Conservation (phyloP, 2,329 filamentous ascomycete genomes). For the Penicillium sp. region DNA sequence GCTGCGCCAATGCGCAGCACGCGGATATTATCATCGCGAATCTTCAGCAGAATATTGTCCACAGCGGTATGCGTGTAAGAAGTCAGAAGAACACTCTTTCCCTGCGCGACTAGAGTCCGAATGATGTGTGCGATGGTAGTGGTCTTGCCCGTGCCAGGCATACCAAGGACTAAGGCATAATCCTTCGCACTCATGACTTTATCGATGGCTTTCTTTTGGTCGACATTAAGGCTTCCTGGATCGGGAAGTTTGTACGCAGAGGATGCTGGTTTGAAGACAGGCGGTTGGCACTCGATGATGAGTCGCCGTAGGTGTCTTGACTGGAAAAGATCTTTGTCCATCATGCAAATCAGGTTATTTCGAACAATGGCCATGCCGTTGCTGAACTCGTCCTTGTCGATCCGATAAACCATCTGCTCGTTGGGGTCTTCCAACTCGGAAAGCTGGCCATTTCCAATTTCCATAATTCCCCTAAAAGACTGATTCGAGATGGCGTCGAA, state of each 20-base stretch:
- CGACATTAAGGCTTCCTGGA: constrained; percentile 70
- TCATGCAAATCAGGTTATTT: constrained; percentile 90
- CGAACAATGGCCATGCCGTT: constrained; percentile 95
- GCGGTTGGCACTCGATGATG: constrained; percentile 74
- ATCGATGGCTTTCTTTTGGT: constrained; percentile 82
- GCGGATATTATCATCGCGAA: constrained; percentile 73
- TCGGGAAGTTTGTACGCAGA: constrained; percentile 65
- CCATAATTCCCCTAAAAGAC: constrained; percentile 88
- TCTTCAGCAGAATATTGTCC: constrained; percentile 95
- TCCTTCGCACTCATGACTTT: constrained; percentile 96
- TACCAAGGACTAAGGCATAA: constrained; percentile 95
- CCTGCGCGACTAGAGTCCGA: constrained; percentile 79
- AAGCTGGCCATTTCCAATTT: constrained; percentile 63
- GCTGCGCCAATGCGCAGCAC: constrained; percentile 83
- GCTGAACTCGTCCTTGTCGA: constrained; percentile 98
- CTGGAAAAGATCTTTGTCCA: constrained; percentile 75
- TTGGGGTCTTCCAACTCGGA: constrained; percentile 42
- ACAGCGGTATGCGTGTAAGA: constrained; percentile 98
- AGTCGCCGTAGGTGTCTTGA: constrained; percentile 73
- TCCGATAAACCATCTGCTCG: constrained; percentile 67
- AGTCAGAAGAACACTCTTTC: constrained; percentile 89
- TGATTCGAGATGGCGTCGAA: constrained; percentile 81
- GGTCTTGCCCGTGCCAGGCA: constrained; percentile 98
- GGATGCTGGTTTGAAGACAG: constrained; percentile 68
- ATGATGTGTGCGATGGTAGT: constrained; percentile 99